A percentile compares a stretch with the other conserved stretches of the same genome.
Conservation (phyloP, 306 rosid species). For the Cicer judaicum region DNA sequence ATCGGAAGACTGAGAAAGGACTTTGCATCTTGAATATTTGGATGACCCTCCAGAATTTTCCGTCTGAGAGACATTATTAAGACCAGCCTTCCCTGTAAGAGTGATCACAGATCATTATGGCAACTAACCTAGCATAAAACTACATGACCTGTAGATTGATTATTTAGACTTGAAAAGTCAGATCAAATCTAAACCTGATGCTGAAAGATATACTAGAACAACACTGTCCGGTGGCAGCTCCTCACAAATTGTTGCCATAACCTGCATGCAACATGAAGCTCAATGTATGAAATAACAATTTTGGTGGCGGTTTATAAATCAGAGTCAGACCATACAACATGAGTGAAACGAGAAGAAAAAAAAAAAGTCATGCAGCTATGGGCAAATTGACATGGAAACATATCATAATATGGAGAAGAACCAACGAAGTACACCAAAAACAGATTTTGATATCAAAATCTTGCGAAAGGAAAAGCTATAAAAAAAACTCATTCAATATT, state of each 20-base stretch:
- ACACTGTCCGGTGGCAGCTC: slow-evolving; percentile 89
- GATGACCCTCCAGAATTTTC: slow-evolving; percentile 66
- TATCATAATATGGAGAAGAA: slow-evolving; percentile 23
- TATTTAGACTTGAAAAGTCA: slow-evolving; percentile 32
- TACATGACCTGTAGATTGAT: slow-evolving; percentile 27
- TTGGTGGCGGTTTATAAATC: slow-evolving; percentile 23
- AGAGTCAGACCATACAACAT: slow-evolving; percentile 19
- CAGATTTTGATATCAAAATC: slow-evolving; percentile 24
- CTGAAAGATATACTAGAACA: slow-evolving; percentile 83
- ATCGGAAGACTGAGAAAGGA: slow-evolving; percentile 57
- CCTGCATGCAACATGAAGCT: slow-evolving; percentile 57
- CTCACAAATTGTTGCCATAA: slow-evolving; percentile 95
- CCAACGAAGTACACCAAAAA: slow-evolving; percentile 10
- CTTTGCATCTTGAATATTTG: slow-evolving; percentile 63
- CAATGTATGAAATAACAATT: slow-evolving; percentile 42
- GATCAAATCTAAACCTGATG: slow-evolving; percentile 74
- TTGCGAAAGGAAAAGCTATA: slow-evolving; percentile 33
- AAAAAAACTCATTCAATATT: slow-evolving; percentile 16
- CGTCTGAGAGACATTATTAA: slow-evolving; percentile 55
- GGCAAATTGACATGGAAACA: slow-evolving; percentile 22
- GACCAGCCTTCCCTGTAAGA: slow-evolving; percentile 75
- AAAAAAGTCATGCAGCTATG: background rate
- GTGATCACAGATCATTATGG: slow-evolving; percentile 46
- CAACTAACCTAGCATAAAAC: slow-evolving; percentile 50
- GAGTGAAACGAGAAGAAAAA: slow-evolving; percentile 21